Evolutionary conservation across 2,329 filamentous ascomycete species (phyloP).

Genomic region (Chlorencoelia australis): DNA sequence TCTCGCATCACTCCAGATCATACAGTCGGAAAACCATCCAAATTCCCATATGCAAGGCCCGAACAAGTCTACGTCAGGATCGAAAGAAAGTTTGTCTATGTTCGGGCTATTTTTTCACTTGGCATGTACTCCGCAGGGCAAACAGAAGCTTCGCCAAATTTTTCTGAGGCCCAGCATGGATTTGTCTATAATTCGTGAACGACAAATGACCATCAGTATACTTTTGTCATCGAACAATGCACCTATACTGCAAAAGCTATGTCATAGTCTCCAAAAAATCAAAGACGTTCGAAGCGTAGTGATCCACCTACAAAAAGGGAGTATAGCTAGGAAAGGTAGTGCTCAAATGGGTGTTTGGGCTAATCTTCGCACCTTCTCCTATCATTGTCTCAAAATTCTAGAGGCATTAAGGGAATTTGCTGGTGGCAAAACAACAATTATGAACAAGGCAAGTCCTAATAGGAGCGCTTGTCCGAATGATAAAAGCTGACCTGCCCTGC

Average conservation of each 20-base stretch:
- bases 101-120: constrained; percentile 73
- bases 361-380: constrained; percentile 61
- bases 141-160: constrained; percentile 59
- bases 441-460: constrained; percentile 49
- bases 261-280: constrained; percentile 55
- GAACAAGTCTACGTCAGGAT: constrained; percentile 46
- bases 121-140: constrained; percentile 71
- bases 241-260: constrained; percentile 42
- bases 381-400: constrained; percentile 58
- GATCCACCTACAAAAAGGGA: constrained; percentile 64
- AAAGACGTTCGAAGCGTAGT: constrained; percentile 66
- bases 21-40: constrained; percentile 73
- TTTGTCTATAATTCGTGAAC: constrained; percentile 54
- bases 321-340: constrained; percentile 27
- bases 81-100: constrained; percentile 74
- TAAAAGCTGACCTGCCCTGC: constrained; percentile 6
- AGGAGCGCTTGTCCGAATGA: constrained; percentile 3
- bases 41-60: constrained; percentile 69
- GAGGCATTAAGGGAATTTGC: constrained; percentile 50
- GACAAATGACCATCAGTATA: constrained; percentile 58
- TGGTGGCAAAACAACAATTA: constrained; percentile 39
- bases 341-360: constrained; percentile 61
- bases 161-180: constrained; percentile 73
- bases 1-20: constrained; percentile 71
- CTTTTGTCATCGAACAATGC: constrained; percentile 61